Conservation (phyloP, 2,329 filamentous ascomycete species). For the Pseudogymnoascus sp. region DNA sequence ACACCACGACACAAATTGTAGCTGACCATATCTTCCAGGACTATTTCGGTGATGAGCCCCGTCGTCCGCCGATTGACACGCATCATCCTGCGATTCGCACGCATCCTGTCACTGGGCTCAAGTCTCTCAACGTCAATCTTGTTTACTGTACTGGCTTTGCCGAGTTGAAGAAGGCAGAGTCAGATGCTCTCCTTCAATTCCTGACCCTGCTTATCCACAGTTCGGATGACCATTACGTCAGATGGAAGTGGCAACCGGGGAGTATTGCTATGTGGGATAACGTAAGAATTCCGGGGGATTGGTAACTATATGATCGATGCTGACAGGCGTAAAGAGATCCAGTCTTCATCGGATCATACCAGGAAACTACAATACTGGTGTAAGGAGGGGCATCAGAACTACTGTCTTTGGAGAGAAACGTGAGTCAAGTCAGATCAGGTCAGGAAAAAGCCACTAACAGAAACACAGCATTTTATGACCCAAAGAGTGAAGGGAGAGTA, state of each 20-base stretch:
- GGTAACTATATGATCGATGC: neutral
- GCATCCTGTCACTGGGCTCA: conserved; percentile 23
- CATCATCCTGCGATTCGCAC: conserved; percentile 25
- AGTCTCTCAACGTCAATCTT: conserved; percentile 21
- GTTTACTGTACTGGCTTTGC: conserved; percentile 19
- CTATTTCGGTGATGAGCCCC: conserved; percentile 19
- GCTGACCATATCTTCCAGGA: conserved; percentile 11
- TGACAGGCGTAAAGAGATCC: conserved; percentile 15
- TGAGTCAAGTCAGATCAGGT: conserved; percentile 11
- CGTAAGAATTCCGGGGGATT: neutral
- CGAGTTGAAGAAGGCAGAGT: conserved; percentile 22
- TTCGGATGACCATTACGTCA: conserved; percentile 22
- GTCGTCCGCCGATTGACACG: conserved; percentile 23
- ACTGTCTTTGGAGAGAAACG: conserved; percentile 23
- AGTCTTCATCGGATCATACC: conserved; percentile 21
- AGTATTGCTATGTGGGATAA: conserved; percentile 24
- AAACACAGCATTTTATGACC: conserved; percentile 19
- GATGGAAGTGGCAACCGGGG: conserved; percentile 23
- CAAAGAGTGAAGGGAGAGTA: conserved; percentile 18
- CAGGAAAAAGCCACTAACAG: neutral
- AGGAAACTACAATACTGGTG: conserved; percentile 16
- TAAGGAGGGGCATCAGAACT: conserved; percentile 18
- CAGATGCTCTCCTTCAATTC: conserved; percentile 20
- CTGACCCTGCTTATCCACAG: conserved; percentile 19
- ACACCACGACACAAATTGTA: conserved; percentile 2